Evolutionary conservation across 2,329 filamentous ascomycete species (phyloP).

Genomic region (Berkeleyomyces basicola): DNA sequence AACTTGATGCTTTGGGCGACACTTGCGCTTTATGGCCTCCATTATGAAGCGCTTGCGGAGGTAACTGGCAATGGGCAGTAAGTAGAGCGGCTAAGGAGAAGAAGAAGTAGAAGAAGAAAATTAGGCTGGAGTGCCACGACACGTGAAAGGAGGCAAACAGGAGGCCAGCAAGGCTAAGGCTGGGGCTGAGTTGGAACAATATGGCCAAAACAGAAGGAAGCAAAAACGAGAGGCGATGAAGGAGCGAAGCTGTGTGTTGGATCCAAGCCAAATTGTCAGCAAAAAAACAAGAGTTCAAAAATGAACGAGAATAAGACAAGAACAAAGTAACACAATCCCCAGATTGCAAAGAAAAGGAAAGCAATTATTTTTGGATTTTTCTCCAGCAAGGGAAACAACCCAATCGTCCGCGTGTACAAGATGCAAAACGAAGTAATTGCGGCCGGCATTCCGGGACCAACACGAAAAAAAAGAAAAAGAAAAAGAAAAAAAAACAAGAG

Average conservation of each 20-base stretch:
- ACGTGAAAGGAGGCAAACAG: background rate
- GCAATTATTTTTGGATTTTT: background rate
- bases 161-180: background rate
- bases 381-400: background rate
- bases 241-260: too few species aligned
- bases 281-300: background rate
- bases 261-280: background rate
- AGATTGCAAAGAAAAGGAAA: background rate
- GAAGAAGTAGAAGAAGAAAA: background rate
- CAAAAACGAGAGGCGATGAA: background rate
- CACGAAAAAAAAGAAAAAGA: background rate
- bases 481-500: background rate
- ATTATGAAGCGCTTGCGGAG: slow-evolving; percentile 26
- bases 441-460: background rate
- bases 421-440: background rate
- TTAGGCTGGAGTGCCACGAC: background rate
- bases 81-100: background rate
- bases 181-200: background rate
- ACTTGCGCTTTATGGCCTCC: slow-evolving; percentile 49
- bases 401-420: background rate
- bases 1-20: slow-evolving; percentile 91
- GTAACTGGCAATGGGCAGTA: background rate
- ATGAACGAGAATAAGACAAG: background rate
- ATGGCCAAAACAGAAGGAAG: background rate
- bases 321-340: background rate